Conservation (phyloP, 2,329 filamentous ascomycete species). For the Trichophyton simii region DNA sequence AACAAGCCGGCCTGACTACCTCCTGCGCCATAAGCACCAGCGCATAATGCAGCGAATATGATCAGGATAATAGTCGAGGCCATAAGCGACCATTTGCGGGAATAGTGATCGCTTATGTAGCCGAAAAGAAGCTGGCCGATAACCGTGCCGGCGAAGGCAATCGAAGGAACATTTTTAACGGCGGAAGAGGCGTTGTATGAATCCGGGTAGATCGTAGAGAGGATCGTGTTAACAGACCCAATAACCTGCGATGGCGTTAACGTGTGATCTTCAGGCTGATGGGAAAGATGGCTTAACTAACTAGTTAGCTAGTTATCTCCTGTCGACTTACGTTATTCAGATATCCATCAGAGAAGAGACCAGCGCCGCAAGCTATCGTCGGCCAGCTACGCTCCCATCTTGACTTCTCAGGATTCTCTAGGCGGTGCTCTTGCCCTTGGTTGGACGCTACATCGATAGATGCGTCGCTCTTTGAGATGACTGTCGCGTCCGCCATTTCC, state of each 20-base stretch:
- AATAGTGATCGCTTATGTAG: conserved; percentile 59
- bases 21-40: conserved; percentile 62
- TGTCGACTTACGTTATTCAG: conserved; percentile 58
- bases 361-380: conserved; percentile 76
- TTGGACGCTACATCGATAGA: neutral
- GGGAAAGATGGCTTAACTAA: too few species aligned
- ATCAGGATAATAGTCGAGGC: conserved; percentile 73
- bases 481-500: neutral
- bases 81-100: conserved; percentile 68
- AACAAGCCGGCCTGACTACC: conserved; percentile 61
- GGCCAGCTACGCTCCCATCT: conserved; percentile 51
- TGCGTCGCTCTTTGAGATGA: neutral
- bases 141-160: conserved; percentile 45
- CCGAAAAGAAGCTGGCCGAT: conserved; percentile 23
- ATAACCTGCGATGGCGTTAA: conserved; percentile 48
- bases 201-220: conserved; percentile 54
- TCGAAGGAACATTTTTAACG: conserved; percentile 62
- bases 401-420: conserved; percentile 19
- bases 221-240: conserved; percentile 70
- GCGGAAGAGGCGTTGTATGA: conserved; percentile 58
- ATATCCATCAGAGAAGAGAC: conserved; percentile 84
- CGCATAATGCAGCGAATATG: conserved; percentile 66
- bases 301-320: neutral
- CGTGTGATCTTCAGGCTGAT: neutral
- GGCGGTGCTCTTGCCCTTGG: neutral